Percentiles rank a stretch among this genome's conserved stretches.
phyloP scores from a whole-genome alignment of 345 rosid species.

The Balakata baccata region DNA sequence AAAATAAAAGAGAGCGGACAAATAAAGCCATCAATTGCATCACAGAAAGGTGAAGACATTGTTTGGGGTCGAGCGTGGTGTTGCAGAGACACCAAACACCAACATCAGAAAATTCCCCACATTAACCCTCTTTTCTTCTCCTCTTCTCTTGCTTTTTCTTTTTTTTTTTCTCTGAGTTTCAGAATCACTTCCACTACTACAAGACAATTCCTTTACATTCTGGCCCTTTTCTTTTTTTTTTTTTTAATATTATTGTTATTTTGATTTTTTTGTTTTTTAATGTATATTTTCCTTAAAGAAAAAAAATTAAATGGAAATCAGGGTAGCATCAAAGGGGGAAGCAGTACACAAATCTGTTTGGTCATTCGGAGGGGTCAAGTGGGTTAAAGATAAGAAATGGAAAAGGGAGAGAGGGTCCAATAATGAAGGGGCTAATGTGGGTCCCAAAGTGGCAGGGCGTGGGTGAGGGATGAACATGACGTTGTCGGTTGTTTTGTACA shows the following conservation, averaged over 20 bases:
- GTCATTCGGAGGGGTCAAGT: constrained; percentile 29
- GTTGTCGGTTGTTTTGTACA: constrained; percentile 79
- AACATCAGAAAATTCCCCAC: constrained; percentile 16
- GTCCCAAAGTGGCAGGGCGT: constrained; percentile 79
- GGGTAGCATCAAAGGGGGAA: constrained; percentile 24
- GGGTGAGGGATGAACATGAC: constrained; percentile 97
- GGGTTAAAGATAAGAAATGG: constrained; percentile 29
- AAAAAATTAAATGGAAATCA: not conserved
- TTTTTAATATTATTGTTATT: too few species aligned
- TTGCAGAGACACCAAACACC: constrained; percentile 38
- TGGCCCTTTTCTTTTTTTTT: constrained; percentile 11
- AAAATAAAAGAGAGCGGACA: constrained; percentile 14
- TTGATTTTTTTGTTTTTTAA: too few species aligned
- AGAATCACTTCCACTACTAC: constrained; percentile 19
- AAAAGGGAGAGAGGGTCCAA: constrained; percentile 49
- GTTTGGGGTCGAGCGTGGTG: constrained; percentile 69
- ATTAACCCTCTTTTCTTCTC: not conserved
- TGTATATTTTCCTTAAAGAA: too few species aligned
- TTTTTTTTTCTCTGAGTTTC: not conserved
- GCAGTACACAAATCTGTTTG: constrained; percentile 19
- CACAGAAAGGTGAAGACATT: constrained; percentile 50
- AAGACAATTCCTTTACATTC: constrained; percentile 24
- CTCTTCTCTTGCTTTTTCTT: too few species aligned
- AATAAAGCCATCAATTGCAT: constrained; percentile 36
- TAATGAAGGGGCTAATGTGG: constrained; percentile 57